These are phyloP conservation scores for Barnettozyma vustinii DNA, from an alignment of 805 yeast genomes.

Conservation along the genomic window DNA sequence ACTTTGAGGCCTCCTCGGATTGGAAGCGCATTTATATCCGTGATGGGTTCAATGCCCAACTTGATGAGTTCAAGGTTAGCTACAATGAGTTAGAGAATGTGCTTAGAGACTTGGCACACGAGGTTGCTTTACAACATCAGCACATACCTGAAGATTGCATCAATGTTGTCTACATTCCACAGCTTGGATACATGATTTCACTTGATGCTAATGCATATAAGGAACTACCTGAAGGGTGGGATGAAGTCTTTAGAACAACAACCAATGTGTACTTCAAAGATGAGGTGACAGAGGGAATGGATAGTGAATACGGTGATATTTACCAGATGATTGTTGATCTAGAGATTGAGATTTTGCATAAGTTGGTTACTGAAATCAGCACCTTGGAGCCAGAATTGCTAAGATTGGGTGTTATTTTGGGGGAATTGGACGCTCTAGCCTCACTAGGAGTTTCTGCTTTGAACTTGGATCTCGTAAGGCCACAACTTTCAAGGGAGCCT, in stretches of 20 bases:
- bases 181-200: slow-evolving; percentile 37
- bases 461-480: slow-evolving; percentile 27
- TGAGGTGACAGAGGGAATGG: slow-evolving; percentile 27
- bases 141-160: slow-evolving; percentile 14
- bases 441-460: slow-evolving; percentile 31
- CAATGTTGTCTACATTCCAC: slow-evolving; percentile 40
- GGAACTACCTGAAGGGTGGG: slow-evolving; percentile 25
- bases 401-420: slow-evolving; percentile 21
- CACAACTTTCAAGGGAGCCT: slow-evolving; percentile 26
- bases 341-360: slow-evolving; percentile 36
- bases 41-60: slow-evolving; percentile 26
- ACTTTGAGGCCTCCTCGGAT: slow-evolving; percentile 31
- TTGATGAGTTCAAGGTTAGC: slow-evolving; percentile 20
- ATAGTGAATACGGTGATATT: slow-evolving; percentile 37
- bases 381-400: slow-evolving; percentile 12
- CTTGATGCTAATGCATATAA: slow-evolving; percentile 13
- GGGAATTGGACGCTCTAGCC: slow-evolving; percentile 34
- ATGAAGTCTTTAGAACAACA: slow-evolving; percentile 33
- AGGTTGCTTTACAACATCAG: slow-evolving; percentile 7
- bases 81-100: slow-evolving; percentile 26
- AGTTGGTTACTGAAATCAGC: slow-evolving; percentile 25
- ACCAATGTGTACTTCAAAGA: slow-evolving; percentile 34
- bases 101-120: slow-evolving; percentile 23
- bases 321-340: slow-evolving; percentile 34
- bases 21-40: slow-evolving; percentile 25